Conservation (phyloP, 352 stramenopile genomes). For the Globisporangium solare region DNA sequence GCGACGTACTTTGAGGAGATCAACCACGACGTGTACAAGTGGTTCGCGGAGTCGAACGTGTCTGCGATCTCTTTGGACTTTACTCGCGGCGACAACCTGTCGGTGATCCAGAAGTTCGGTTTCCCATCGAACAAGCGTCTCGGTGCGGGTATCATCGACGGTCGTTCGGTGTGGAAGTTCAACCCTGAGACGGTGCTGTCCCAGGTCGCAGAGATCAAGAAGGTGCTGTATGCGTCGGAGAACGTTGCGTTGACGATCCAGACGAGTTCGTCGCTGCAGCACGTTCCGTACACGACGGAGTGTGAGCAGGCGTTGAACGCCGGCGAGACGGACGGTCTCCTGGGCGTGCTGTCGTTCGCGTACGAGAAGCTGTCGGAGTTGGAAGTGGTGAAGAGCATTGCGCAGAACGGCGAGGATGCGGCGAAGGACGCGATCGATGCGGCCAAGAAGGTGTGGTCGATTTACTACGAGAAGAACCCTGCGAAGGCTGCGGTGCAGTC, state of each 20-base stretch:
- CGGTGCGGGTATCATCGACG: slow-evolving; percentile 86
- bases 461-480: slow-evolving; percentile 85
- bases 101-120: slow-evolving; percentile 79
- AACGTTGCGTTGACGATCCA: slow-evolving; percentile 72
- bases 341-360: slow-evolving; percentile 80
- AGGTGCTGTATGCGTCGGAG: slow-evolving; percentile 38
- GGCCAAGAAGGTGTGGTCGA: slow-evolving; percentile 54
- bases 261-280: slow-evolving; percentile 87
- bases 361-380: slow-evolving; percentile 90
- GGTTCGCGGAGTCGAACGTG: slow-evolving; percentile 75
- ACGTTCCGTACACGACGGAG: slow-evolving; percentile 85
- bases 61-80: slow-evolving; percentile 89
- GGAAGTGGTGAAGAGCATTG: slow-evolving; percentile 72
- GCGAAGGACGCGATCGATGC: slow-evolving; percentile 46
- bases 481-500: slow-evolving; percentile 60
- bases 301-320: slow-evolving; percentile 70
- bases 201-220: slow-evolving; percentile 56
- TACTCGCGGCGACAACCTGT: slow-evolving; percentile 84
- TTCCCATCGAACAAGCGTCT: slow-evolving; percentile 85
- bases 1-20: slow-evolving; percentile 91
- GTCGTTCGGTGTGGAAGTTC: slow-evolving; percentile 89
- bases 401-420: slow-evolving; percentile 48
- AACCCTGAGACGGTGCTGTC: slow-evolving; percentile 55
- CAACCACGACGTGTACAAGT: slow-evolving; percentile 85
- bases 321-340: slow-evolving; percentile 64